Percentiles rank a stretch among this genome's conserved stretches.
Evolutionary conservation across 805 yeast species (phyloP).

Genomic region (Jamesozyma rosinii): DNA sequence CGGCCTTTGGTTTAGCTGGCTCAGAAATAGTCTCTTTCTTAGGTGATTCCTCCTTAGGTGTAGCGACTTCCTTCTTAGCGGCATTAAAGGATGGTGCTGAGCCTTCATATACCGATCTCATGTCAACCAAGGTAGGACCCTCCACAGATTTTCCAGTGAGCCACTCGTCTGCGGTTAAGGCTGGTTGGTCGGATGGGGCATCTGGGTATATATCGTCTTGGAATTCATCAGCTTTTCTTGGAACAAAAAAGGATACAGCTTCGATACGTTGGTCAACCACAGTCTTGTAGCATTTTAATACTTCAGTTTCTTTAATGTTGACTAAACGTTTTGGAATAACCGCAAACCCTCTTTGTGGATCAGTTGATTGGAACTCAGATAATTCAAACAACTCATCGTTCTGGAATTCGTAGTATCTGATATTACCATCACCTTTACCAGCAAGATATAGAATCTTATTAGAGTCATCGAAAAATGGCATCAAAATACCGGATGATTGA

Average conservation of each 20-base stretch:
- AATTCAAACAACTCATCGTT: conserved; percentile 74
- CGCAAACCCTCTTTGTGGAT: conserved; percentile 95
- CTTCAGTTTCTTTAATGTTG: conserved; percentile 74
- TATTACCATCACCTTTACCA: conserved; percentile 97
- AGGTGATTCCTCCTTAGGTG: conserved; percentile 5
- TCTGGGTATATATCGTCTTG: conserved; percentile 91
- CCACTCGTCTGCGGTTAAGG: conserved; percentile 73
- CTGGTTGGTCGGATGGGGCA: conserved; percentile 73
- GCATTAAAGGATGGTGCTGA: conserved; percentile 41
- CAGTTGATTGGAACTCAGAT: conserved; percentile 82
- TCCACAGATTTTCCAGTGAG: conserved; percentile 65
- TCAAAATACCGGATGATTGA: conserved; percentile 83
- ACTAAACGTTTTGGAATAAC: conserved; percentile 77
- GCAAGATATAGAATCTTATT: conserved; percentile 78
- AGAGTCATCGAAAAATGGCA: conserved; percentile 82
- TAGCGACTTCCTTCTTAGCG: conserved; percentile 13
- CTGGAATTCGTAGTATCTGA: conserved; percentile 84
- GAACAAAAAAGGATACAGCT: conserved; percentile 87
- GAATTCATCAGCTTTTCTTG: conserved; percentile 87
- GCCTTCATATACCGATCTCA: conserved; percentile 78
- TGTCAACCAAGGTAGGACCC: conserved; percentile 70
- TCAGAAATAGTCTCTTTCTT: background rate
- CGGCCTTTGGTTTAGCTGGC: background rate
- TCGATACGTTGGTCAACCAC: conserved; percentile 76
- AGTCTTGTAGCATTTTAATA: conserved; percentile 75